Conservation (phyloP, 1,139 yeast species). For the Protomyces arabidopsidicola region DNA sequence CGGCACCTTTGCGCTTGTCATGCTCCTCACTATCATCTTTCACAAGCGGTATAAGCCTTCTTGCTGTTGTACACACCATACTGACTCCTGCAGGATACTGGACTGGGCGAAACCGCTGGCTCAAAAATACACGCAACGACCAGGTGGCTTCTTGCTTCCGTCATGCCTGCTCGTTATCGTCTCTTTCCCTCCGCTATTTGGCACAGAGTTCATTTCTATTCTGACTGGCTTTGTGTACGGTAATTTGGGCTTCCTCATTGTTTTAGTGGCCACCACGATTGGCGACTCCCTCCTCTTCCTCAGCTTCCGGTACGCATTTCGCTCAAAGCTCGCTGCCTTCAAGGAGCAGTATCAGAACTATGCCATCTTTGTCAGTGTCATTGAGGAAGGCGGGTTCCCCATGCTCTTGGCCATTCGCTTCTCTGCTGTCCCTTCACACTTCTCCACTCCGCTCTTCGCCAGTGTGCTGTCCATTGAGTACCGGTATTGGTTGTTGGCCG, state of each 20-base stretch:
- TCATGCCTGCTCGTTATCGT: constrained; percentile 11
- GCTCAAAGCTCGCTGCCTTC: constrained; percentile 13
- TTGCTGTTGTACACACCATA: neutral
- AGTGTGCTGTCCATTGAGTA: constrained; percentile 16
- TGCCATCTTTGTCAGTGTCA: constrained; percentile 27
- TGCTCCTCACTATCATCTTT: constrained; percentile 13
- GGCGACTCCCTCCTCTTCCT: constrained; percentile 28
- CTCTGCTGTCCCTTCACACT: constrained; percentile 28
- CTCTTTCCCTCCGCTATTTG: constrained; percentile 28
- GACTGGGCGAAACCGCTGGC: constrained; percentile 23
- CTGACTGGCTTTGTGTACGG: constrained; percentile 29
- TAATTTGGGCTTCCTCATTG: constrained; percentile 17
- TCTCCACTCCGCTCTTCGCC: constrained; percentile 28
- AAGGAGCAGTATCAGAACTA: constrained; percentile 22
- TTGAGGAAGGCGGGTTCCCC: constrained; percentile 29
- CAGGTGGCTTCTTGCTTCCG: constrained; percentile 26
- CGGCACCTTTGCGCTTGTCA: neutral
- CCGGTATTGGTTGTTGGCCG: constrained; percentile 6
- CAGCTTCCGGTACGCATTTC: constrained; percentile 23
- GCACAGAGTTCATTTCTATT: constrained; percentile 27
- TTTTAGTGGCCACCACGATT: constrained; percentile 21
- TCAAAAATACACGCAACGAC: constrained; percentile 16
- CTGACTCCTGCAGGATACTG: neutral
- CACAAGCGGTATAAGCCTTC: constrained; percentile 1
- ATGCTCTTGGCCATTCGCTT: constrained; percentile 27